Evolutionary conservation across 1,139 yeast species (phyloP).

Genomic region (Ogataea hybrid): DNA sequence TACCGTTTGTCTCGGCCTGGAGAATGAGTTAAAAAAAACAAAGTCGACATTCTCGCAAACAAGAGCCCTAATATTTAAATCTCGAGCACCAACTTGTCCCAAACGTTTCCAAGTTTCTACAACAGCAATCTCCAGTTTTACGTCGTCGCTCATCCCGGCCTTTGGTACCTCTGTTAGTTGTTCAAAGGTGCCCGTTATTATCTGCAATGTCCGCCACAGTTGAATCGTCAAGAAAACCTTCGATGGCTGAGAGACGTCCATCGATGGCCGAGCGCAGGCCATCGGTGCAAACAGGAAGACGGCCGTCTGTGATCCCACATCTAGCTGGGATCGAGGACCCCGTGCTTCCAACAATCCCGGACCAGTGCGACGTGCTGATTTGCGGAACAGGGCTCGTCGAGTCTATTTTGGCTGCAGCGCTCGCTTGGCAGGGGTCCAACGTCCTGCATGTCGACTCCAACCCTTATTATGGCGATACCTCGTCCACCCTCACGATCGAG

Average conservation of each 20-base stretch:
- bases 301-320: slow-evolving; percentile 79
- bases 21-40: slow-evolving; percentile 8
- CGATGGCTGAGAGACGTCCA: slow-evolving; percentile 66
- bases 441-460: slow-evolving; percentile 87
- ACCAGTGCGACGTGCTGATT: slow-evolving; percentile 80
- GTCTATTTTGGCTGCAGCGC: slow-evolving; percentile 86
- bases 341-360: slow-evolving; percentile 46
- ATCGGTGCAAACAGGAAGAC: slow-evolving; percentile 28
- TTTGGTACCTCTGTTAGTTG: not conserved
- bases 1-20: slow-evolving; percentile 10
- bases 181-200: not conserved
- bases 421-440: slow-evolving; percentile 94
- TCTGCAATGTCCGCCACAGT: slow-evolving; percentile 18
- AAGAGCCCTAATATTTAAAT: slow-evolving; percentile 3
- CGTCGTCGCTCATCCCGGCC: not conserved
- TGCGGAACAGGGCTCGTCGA: slow-evolving; percentile 93
- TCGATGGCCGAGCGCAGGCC: slow-evolving; percentile 37
- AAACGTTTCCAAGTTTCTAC: not conserved
- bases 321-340: slow-evolving; percentile 61
- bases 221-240: slow-evolving; percentile 48
- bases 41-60: slow-evolving; percentile 12
- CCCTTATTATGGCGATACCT: slow-evolving; percentile 82
- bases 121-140: not conserved
- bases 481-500: slow-evolving; percentile 82
- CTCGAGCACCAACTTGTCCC: not conserved